phyloP scores from a whole-genome alignment of 202 grass and related monocot species.

The Miscanthus sacchariflorus region DNA sequence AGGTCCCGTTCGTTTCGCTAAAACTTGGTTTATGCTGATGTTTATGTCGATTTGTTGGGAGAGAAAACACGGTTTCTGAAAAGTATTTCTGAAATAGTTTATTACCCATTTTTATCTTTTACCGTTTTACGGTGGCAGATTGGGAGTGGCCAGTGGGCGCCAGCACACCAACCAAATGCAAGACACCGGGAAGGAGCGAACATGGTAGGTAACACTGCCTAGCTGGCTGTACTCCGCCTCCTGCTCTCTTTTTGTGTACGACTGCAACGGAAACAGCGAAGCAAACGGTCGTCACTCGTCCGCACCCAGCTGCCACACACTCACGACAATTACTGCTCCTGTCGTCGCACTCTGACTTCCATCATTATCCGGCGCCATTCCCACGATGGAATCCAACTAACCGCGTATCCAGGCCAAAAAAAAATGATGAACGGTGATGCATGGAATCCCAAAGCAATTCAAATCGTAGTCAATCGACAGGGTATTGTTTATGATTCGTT shows the following conservation, averaged over 20 bases:
- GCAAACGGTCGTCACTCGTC: neutral
- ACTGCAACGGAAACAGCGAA: neutral
- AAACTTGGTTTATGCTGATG: too few relatives aligned
- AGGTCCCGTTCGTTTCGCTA: too few relatives aligned
- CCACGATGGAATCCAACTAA: neutral
- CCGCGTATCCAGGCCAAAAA: neutral
- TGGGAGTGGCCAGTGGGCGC: neutral
- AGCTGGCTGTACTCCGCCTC: neutral
- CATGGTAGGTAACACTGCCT: neutral
- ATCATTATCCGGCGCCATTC: too few relatives aligned
- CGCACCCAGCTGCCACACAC: too few relatives aligned
- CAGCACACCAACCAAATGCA: neutral
- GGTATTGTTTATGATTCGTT: neutral
- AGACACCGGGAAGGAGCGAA: neutral
- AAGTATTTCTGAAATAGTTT: too few relatives aligned
- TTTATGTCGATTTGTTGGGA: too few relatives aligned
- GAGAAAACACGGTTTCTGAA: too few relatives aligned
- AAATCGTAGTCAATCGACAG: neutral
- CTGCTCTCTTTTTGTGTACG: neutral
- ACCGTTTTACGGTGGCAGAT: neutral
- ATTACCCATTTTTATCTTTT: too few relatives aligned
- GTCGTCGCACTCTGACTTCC: too few relatives aligned
- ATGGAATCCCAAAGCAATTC: neutral
- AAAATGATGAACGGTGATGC: too few relatives aligned
- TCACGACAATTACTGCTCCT: too few relatives aligned